phyloP scores from a whole-genome alignment of 2,329 filamentous ascomycete genomes.

The Xylariaceae sp. region DNA sequence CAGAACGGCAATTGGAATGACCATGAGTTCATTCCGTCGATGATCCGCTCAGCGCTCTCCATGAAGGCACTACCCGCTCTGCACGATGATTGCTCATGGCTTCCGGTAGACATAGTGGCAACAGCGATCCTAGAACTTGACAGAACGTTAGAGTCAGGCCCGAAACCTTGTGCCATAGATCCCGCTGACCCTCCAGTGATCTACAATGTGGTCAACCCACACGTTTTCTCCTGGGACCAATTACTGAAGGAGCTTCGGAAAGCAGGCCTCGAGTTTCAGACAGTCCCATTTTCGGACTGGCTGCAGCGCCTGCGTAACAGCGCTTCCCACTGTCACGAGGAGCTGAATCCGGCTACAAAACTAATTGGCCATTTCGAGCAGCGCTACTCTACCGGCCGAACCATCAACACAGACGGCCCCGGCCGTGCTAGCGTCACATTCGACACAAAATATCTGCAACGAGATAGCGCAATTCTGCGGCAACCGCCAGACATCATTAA shows the following conservation, averaged over 20 bases:
- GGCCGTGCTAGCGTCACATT: constrained; percentile 39
- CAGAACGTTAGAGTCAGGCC: constrained; percentile 29
- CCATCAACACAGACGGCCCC: too few species aligned
- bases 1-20: constrained; percentile 53
- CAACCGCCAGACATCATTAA: not conserved
- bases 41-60: constrained; percentile 49
- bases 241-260: constrained; percentile 51
- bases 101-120: constrained; percentile 51
- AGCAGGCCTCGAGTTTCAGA: constrained; percentile 49
- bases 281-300: constrained; percentile 49
- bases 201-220: constrained; percentile 52
- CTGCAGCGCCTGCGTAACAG: constrained; percentile 46
- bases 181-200: constrained; percentile 37
- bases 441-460: not conserved
- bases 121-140: constrained; percentile 43
- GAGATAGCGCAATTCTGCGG: not conserved
- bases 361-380: too few species aligned
- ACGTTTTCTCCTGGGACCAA: constrained; percentile 52
- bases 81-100: constrained; percentile 45
- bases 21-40: constrained; percentile 55
- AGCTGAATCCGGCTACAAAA: too few species aligned
- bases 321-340: too few species aligned
- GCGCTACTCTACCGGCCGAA: too few species aligned
- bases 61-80: constrained; percentile 49
- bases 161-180: not conserved